A percentile compares a stretch with the other conserved stretches of the same genome.
These are phyloP conservation scores for Puccinia polysora DNA, from an alignment of 1,284 basidiomycete genomes.

Conservation along the genomic window DNA sequence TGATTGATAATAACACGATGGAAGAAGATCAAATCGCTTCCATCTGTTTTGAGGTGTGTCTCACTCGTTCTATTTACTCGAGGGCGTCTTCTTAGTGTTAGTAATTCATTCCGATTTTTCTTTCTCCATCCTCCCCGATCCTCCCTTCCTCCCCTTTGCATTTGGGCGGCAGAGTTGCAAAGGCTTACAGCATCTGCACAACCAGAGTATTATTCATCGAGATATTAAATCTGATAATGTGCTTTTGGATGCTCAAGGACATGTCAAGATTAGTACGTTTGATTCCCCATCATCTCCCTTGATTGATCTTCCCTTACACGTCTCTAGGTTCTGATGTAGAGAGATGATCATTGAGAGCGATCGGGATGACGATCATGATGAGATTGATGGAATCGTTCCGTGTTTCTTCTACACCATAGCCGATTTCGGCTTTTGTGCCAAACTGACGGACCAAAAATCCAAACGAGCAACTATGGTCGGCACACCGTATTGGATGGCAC, in stretches of 20 bases:
- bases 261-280: slow-evolving; percentile 89
- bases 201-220: slow-evolving; percentile 91
- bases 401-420: too few relatives aligned
- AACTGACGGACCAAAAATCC: slow-evolving; percentile 93
- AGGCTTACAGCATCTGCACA: slow-evolving; percentile 85
- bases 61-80: too few relatives aligned
- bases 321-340: not conserved
- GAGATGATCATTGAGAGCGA: too few relatives aligned
- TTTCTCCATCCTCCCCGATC: not conserved
- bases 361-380: too few relatives aligned
- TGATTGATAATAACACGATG: slow-evolving; percentile 94
- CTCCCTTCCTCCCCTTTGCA: not conserved
- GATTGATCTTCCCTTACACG: slow-evolving; percentile 3
- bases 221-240: slow-evolving; percentile 99
- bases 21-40: slow-evolving; percentile 94
- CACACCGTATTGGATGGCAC: slow-evolving; percentile 99
- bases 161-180: slow-evolving; percentile 75
- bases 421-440: slow-evolving; percentile 97
- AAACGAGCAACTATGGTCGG: slow-evolving; percentile 99
- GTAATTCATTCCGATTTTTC: too few relatives aligned
- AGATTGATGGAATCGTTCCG: not conserved
- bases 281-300: not conserved
- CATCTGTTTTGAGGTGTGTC: slow-evolving; percentile 79
- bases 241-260: slow-evolving; percentile 80
- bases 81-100: slow-evolving; percentile 10